A percentile compares a stretch with the other conserved stretches of the same genome.
phyloP scores from a whole-genome alignment of 2,329 filamentous ascomycete species.

The Aureobasidium subglaciale region DNA sequence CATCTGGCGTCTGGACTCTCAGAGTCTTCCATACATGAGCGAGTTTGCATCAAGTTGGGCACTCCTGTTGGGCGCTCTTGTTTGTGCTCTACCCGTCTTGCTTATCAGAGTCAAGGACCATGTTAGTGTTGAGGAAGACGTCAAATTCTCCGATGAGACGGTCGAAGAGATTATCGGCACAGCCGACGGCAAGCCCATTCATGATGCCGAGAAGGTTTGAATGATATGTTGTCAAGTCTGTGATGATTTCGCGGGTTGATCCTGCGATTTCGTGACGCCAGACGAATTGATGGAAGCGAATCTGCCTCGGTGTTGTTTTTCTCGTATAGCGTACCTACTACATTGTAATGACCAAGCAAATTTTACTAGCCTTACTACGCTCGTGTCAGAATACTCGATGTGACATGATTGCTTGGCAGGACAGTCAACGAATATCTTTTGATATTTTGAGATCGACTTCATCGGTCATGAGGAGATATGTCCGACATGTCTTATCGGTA shows the following conservation, averaged over 20 bases:
- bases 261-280: neutral
- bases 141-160: slow-evolving; percentile 80
- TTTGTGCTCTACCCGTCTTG: slow-evolving; percentile 74
- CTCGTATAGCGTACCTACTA: neutral
- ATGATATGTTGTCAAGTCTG: neutral
- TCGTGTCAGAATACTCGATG: neutral
- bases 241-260: neutral
- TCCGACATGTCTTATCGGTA: neutral
- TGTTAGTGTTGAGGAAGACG: slow-evolving; percentile 72
- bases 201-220: slow-evolving; percentile 19
- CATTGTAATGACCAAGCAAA: slow-evolving; percentile 10
- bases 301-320: neutral
- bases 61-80: slow-evolving; percentile 62
- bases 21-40: slow-evolving; percentile 57
- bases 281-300: neutral
- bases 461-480: no score
- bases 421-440: neutral
- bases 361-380: neutral
- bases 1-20: slow-evolving; percentile 62
- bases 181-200: slow-evolving; percentile 16
- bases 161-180: slow-evolving; percentile 55
- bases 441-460: no score
- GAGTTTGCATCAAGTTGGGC: slow-evolving; percentile 73
- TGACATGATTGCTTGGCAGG: neutral
- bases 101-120: slow-evolving; percentile 72